Evolutionary conservation across 495 filamentous ascomycete species (phyloP).

Genomic region (Penicillium argentinense): DNA sequence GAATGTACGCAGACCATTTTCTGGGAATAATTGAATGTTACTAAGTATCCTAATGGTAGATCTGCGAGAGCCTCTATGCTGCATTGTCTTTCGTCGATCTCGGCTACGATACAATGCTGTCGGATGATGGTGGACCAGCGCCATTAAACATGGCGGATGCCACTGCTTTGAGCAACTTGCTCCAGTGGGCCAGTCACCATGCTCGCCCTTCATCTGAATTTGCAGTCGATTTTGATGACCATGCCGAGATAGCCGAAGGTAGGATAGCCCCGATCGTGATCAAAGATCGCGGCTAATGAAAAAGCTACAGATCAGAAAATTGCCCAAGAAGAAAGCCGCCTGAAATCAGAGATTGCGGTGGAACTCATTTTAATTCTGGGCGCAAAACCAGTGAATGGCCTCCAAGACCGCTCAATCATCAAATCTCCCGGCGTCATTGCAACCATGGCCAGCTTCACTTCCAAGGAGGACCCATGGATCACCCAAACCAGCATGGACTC

Average conservation of each 20-base stretch:
- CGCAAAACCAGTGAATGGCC: slow-evolving; percentile 11
- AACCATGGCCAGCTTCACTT: slow-evolving; percentile 49
- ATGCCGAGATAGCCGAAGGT: slow-evolving; percentile 23
- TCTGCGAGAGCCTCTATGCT: slow-evolving; percentile 32
- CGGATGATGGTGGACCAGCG: slow-evolving; percentile 14
- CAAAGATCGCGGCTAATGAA: neutral
- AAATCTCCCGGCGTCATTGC: slow-evolving; percentile 27
- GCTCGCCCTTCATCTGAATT: slow-evolving; percentile 39
- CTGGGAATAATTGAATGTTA: no score
- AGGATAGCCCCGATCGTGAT: neutral
- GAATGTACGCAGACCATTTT: slow-evolving; percentile 17
- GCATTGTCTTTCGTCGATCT: slow-evolving; percentile 24
- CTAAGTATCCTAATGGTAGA: slow-evolving; percentile 20
- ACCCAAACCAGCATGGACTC: slow-evolving; percentile 25
- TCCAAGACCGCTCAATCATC: slow-evolving; percentile 18
- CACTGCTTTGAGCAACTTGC: slow-evolving; percentile 27
- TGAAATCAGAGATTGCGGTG: slow-evolving; percentile 27
- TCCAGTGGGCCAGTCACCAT: slow-evolving; percentile 34
- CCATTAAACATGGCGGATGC: slow-evolving; percentile 25
- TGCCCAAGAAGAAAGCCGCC: slow-evolving; percentile 21
- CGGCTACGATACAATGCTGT: slow-evolving; percentile 10
- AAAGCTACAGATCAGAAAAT: slow-evolving; percentile 15
- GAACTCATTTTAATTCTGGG: slow-evolving; percentile 27
- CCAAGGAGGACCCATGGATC: slow-evolving; percentile 54
- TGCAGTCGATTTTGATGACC: slow-evolving; percentile 27